phyloP scores from a whole-genome alignment of 805 yeast species.

The Metschnikowia peoriensis region DNA sequence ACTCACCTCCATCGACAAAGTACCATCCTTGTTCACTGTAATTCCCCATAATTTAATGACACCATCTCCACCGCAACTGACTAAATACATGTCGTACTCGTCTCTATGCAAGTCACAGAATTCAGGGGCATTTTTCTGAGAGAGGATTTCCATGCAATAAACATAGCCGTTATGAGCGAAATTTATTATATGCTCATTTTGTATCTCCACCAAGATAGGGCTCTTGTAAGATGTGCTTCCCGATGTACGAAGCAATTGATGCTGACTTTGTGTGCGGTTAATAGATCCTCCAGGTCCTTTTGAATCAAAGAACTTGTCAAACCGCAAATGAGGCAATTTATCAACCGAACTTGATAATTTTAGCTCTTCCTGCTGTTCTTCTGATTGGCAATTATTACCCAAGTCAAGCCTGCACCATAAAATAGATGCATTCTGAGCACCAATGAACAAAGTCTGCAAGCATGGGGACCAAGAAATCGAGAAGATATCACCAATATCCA shows the following conservation, averaged over 20 bases:
- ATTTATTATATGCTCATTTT: constrained; percentile 58
- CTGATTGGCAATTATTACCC: neutral
- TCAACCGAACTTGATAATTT: constrained; percentile 14
- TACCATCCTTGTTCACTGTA: constrained; percentile 4
- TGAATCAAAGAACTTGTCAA: constrained; percentile 86
- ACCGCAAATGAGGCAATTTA: constrained; percentile 57
- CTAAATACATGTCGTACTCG: constrained; percentile 20
- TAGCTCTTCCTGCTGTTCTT: neutral
- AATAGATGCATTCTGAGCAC: constrained; percentile 89
- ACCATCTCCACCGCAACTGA: constrained; percentile 88
- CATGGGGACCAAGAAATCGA: constrained; percentile 68
- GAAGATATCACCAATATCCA: constrained; percentile 93
- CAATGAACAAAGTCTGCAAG: constrained; percentile 66
- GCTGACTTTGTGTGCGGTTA: constrained; percentile 29
- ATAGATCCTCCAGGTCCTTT: constrained; percentile 72
- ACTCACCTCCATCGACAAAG: constrained; percentile 6
- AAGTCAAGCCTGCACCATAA: constrained; percentile 56
- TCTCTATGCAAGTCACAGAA: constrained; percentile 21
- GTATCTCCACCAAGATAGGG: constrained; percentile 58
- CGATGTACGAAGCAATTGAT: constrained; percentile 18
- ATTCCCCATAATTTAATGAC: constrained; percentile 74
- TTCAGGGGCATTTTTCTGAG: constrained; percentile 13
- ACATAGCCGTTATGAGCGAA: constrained; percentile 94
- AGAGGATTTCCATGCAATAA: constrained; percentile 55
- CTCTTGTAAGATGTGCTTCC: constrained; percentile 4